These are phyloP conservation scores for Globisporangium barbulae DNA, from an alignment of 352 stramenopile species.

Conservation along the genomic window DNA sequence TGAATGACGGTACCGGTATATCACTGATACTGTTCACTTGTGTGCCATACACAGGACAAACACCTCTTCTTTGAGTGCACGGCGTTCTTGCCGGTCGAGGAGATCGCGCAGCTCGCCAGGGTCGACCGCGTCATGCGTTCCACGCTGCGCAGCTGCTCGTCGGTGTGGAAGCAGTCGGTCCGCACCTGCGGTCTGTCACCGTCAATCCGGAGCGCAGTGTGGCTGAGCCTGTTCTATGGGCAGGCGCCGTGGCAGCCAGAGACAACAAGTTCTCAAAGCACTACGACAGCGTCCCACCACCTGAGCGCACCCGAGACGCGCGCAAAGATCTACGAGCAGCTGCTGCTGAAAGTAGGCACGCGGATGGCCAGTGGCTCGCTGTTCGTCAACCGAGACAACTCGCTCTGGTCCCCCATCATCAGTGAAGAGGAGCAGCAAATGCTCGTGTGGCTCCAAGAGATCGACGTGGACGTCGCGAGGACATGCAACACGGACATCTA, in stretches of 20 bases:
- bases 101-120: constrained; percentile 40
- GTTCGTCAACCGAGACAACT: neutral
- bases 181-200: constrained; percentile 43
- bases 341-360: constrained; percentile 53
- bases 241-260: constrained; percentile 44
- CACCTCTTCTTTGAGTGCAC: constrained; percentile 36
- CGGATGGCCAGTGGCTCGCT: constrained; percentile 34
- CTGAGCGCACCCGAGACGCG: constrained; percentile 34
- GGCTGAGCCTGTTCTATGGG: constrained; percentile 66
- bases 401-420: neutral
- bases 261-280: neutral
- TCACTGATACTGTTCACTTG: neutral
- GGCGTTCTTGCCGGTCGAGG: constrained; percentile 42
- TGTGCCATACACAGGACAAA: constrained; percentile 20
- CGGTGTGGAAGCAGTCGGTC: constrained; percentile 76
- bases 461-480: constrained; percentile 76
- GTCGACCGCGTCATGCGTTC: constrained; percentile 19
- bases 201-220: constrained; percentile 51
- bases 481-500: constrained; percentile 67
- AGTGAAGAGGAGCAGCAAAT: constrained; percentile 53
- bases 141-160: constrained; percentile 27
- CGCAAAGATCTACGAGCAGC: constrained; percentile 58
- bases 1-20: neutral
- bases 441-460: constrained; percentile 71
- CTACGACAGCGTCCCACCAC: constrained; percentile 32